Evolutionary conservation across 169 alveolate genomes (phyloP).

Genomic region (Babesia sp.): DNA sequence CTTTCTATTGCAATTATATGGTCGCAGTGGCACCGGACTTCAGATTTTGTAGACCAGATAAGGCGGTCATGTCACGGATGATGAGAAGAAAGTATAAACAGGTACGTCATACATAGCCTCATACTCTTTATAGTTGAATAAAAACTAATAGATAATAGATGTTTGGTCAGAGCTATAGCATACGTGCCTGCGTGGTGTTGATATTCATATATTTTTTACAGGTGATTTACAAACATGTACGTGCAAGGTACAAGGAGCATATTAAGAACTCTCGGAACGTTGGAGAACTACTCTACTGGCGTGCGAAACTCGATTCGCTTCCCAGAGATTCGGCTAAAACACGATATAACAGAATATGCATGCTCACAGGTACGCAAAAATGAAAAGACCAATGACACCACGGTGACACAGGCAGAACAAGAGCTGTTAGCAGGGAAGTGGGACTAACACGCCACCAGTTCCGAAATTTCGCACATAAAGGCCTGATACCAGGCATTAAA

Average conservation of each 20-base stretch:
- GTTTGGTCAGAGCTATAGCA: not conserved
- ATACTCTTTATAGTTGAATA: not conserved
- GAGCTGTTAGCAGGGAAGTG: slow-evolving; percentile 68
- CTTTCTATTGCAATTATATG: too few species aligned
- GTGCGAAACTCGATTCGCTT: slow-evolving; percentile 64
- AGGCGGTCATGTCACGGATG: slow-evolving; percentile 66
- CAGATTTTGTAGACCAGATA: slow-evolving; percentile 32
- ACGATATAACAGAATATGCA: slow-evolving; percentile 67
- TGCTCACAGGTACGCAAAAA: slow-evolving; percentile 66
- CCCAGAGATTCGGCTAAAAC: slow-evolving; percentile 74
- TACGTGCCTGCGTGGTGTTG: not conserved
- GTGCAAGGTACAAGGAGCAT: slow-evolving; percentile 68
- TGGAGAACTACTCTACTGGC: slow-evolving; percentile 73
- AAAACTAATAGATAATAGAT: not conserved
- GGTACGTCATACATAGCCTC: not conserved
- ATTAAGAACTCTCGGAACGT: slow-evolving; percentile 66
- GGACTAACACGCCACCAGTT: slow-evolving; percentile 76
- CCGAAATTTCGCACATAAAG: slow-evolving; percentile 66
- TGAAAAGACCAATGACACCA: not conserved
- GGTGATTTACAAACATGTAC: slow-evolving; percentile 65
- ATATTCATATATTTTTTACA: not conserved
- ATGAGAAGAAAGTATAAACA: slow-evolving; percentile 66
- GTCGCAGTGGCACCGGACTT: slow-evolving; percentile 48
- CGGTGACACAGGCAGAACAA: slow-evolving; percentile 62
- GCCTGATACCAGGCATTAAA: slow-evolving; percentile 74